Evolutionary conservation across 805 yeast genomes (phyloP), one percentile per base, ranked within the genome.

Genomic region (Candida sonorensis): DNA sequence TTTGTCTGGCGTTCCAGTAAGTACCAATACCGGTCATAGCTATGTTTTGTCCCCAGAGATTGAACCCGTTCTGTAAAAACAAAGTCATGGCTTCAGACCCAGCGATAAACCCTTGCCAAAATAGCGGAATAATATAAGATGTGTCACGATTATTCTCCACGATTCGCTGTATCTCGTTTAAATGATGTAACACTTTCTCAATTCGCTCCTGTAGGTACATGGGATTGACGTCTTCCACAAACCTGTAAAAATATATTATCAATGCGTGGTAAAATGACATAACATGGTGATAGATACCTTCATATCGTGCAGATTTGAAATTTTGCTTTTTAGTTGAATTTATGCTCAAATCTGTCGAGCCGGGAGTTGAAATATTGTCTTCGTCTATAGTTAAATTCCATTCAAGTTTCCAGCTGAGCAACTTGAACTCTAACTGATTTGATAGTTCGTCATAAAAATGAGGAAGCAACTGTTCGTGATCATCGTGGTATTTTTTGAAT

Each of bases 71-170:
- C 42, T 82, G 90, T 23, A 78, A 55, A 22, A 63, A 64, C 1
- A 55, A 45, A 5, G 78, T 72, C 37, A 72, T 69, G 9, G 87
- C 80, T 40, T 82, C 86, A 47, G 92, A 80, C 0, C 94, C 95
- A 1, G 90, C 87, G 27, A 86, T 79, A 44, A 86, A 86, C 0
- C 92, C 94, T 49, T 82, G 90, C 92, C 95, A 86, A 45, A 84
- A 76, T 21, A 84, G 60, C 4, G 96, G 95, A 22, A 80, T 73
- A 31, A 75, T 75, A 14, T 80, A 69, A 3, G 55, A 50, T 1
- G 79, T 75, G 17, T 72, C 76, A 14, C 66, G 58, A 34, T 56
- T 48, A 19, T 49, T 39, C 6, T 69, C 68, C 21, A 79, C 75
- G 30, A 83, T 59, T 25, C 54, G 50, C 36, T 77, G 82, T 34